Base-by-base conservation (phyloP, 768 basidiomycete species). In the Naematelia encephala region DNA sequence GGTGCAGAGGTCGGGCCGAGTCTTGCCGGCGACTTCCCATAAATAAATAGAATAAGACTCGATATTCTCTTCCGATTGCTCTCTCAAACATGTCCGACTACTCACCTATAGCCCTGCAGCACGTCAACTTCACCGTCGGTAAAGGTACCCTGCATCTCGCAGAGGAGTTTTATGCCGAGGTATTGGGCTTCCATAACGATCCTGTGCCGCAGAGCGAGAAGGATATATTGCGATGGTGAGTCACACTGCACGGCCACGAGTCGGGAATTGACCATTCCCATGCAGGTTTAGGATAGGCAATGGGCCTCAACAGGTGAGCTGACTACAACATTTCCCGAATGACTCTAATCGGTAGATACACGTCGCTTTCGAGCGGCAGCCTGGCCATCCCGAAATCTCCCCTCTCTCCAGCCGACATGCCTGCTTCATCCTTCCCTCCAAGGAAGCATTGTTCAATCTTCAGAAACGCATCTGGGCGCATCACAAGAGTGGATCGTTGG, bases 401-500 rank as follows among this genome's bases (percentile, higher is more conserved):
- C 52, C 46, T 22, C 49, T 60, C 19, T 64, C 67, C 21, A 63
- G 62, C 56, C 63, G 68, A 5, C 72, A 76, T 39, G 66, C 74
- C 16, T 76, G 74, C 42, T 73, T 76, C 63, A 45, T 53, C 13
- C 43, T 73, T 14, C 23, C 64, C 2, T 68, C 66, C 2, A 50
- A 43, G 1, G 59, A 70, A 26, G 61, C 64, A 11, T 59, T 76
- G 5, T 16, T 58, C 19, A 57, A 64, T 16, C 61, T 73, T 4
- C 74, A 73, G 30, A 49, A 60, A 43, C 54, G 69, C 39, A 76
- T 76, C n/a, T 72, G 50, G n/a, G 63, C 67, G 44, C 74, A 76
- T 47, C 47, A 55, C 12, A 14, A 60, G 46, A 54, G 44, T 4
- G 63, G 66, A 13, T 53, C 53, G 12, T 51, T 66, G 26, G 56